Percentiles rank a stretch among this genome's conserved stretches.
Evolutionary conservation across 169 alveolate genomes (phyloP).

Genomic region (Babesia ovata): DNA sequence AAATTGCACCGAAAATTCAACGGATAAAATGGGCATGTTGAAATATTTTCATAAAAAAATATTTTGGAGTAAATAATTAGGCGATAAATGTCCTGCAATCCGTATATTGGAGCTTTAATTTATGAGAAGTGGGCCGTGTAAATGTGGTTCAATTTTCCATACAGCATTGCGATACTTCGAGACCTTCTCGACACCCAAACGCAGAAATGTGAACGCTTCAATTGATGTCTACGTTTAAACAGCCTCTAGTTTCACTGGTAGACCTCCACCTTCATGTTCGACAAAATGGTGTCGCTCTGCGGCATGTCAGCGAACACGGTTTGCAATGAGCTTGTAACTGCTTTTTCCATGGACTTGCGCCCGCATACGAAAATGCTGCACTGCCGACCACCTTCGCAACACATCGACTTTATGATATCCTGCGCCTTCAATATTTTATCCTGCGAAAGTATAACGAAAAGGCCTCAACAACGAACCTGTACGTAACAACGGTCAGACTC

Average conservation of each 20-base stretch:
- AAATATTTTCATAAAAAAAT: no score
- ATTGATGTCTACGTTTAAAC: no score
- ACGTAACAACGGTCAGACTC: conserved; percentile 43
- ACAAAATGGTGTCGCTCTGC: background rate
- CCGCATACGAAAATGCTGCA: conserved; percentile 66
- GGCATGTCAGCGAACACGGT: background rate
- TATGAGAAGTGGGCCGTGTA: no score
- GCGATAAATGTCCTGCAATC: no score
- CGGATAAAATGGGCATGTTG: no score
- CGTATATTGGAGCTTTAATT: no score
- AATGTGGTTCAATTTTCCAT: no score
- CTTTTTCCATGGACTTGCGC: conserved; percentile 44
- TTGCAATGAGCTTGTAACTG: conserved; percentile 14
- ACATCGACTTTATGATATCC: background rate
- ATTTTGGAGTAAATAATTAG: no score
- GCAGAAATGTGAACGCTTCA: no score
- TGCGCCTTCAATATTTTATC: conserved; percentile 20
- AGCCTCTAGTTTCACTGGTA: conserved; percentile 15
- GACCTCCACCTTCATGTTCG: conserved; percentile 38
- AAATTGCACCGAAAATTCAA: no score
- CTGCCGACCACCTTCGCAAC: conserved; percentile 8
- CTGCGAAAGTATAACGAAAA: background rate
- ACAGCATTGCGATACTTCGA: no score
- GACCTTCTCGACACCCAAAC: no score
- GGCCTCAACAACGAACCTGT: conserved; percentile 24